A percentile compares a stretch with the other conserved stretches of the same genome.
Conservation (phyloP, 352 stramenopile species). For the Pythium brachiatum region DNA sequence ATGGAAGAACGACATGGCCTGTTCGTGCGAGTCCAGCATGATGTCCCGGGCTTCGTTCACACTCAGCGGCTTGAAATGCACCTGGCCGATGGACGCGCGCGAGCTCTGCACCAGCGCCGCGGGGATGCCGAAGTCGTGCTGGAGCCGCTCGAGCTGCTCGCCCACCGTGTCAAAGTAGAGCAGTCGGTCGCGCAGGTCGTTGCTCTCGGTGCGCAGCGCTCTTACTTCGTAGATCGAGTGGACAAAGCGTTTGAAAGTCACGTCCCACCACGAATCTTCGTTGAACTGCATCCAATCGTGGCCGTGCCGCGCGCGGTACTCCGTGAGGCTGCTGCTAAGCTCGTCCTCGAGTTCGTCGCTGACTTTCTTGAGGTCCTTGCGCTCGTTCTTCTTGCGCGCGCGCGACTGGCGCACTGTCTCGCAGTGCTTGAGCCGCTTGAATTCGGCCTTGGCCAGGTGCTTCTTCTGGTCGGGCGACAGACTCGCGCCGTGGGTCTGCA, state of each 20-base stretch:
- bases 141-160: constrained; percentile 70
- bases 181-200: constrained; percentile 51
- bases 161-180: constrained; percentile 58
- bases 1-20: constrained; percentile 72
- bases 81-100: constrained; percentile 46
- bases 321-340: constrained; percentile 33
- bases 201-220: constrained; percentile 37
- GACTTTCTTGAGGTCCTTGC: constrained; percentile 50
- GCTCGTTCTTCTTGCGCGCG: constrained; percentile 71
- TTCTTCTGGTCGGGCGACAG: constrained; percentile 42
- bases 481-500: constrained; percentile 33
- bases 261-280: constrained; percentile 42
- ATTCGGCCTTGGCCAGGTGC: constrained; percentile 62
- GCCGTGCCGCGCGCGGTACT: constrained; percentile 31
- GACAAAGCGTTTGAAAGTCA: constrained; percentile 63
- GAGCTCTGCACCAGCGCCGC: constrained; percentile 27
- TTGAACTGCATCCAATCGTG: constrained; percentile 59
- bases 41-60: constrained; percentile 49
- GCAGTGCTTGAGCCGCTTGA: constrained; percentile 75
- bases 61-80: constrained; percentile 58
- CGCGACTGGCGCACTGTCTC: constrained; percentile 77
- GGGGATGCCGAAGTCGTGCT: constrained; percentile 59
- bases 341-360: constrained; percentile 57
- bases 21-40: constrained; percentile 68
- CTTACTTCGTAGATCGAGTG: constrained; percentile 77